phyloP scores from a whole-genome alignment of 208 protist genomes.

The Acanthamoeba lenticulata region DNA sequence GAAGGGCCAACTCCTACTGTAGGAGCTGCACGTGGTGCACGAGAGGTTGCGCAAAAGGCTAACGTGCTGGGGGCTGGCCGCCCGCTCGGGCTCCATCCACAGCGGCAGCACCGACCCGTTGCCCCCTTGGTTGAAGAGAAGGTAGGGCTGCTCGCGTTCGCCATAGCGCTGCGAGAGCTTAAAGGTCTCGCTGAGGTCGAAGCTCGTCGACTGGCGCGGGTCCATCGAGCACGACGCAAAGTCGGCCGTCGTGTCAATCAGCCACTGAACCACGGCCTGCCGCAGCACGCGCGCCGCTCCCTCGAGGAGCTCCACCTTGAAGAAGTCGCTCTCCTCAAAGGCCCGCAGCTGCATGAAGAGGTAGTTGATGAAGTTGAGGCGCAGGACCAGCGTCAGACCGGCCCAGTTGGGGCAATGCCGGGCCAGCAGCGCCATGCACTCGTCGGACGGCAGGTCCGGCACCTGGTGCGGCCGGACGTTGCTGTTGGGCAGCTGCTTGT shows the following conservation, averaged over 20 bases:
- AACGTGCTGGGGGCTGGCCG: background rate
- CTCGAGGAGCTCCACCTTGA: background rate
- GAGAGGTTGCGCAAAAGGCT: background rate
- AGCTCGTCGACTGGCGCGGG: background rate
- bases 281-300: background rate
- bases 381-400: background rate
- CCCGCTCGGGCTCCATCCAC: background rate
- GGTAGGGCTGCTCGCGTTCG: background rate
- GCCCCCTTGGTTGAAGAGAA: background rate
- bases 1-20: background rate
- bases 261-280: background rate
- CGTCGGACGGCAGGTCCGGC: background rate
- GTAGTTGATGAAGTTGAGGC: conserved; percentile 19
- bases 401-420: background rate
- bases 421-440: background rate
- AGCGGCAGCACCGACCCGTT: background rate
- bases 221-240: conserved; percentile 27
- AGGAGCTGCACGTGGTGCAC: background rate
- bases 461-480: background rate
- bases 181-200: conserved; percentile 7
- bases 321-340: conserved; percentile 1
- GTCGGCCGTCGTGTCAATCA: conserved; percentile 1
- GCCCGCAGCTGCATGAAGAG: background rate
- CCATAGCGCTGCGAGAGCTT: background rate
- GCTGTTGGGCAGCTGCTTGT: background rate